Percentiles rank a stretch among this genome's conserved stretches.
Conservation (phyloP, 2,329 filamentous ascomycete species). For the Neurospora sp. region DNA sequence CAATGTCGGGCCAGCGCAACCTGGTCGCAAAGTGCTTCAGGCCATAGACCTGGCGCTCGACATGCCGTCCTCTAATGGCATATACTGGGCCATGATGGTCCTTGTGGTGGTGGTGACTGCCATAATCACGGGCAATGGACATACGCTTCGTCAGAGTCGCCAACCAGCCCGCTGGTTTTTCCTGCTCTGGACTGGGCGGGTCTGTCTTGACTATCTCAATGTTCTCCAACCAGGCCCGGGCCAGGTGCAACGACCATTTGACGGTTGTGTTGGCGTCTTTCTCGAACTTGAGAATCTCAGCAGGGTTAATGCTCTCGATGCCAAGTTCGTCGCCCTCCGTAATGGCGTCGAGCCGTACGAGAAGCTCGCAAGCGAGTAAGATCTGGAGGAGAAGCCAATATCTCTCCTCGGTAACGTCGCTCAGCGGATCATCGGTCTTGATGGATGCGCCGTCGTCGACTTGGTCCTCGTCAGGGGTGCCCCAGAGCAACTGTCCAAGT, state of each 20-base stretch:
- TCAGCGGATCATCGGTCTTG: conserved; percentile 35
- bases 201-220: conserved; percentile 45
- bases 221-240: conserved; percentile 58
- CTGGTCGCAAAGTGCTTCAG: conserved; percentile 54
- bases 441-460: conserved; percentile 43
- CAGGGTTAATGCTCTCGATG: conserved; percentile 39
- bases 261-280: conserved; percentile 51
- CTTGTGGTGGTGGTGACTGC: conserved; percentile 27
- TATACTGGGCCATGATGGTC: conserved; percentile 29
- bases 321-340: conserved; percentile 50
- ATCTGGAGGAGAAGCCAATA: conserved; percentile 61
- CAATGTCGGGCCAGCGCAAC: conserved; percentile 52
- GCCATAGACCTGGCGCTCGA: conserved; percentile 49
- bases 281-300: conserved; percentile 51
- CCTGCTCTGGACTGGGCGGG: conserved; percentile 20
- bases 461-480: conserved; percentile 39
- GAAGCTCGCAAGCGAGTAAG: conserved; percentile 53
- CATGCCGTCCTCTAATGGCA: conserved; percentile 44
- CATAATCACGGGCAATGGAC: conserved; percentile 30
- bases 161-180: conserved; percentile 38
- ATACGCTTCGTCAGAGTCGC: conserved; percentile 47
- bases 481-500: conserved; percentile 64
- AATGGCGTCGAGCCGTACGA: conserved; percentile 53
- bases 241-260: conserved; percentile 56
- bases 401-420: conserved; percentile 49